These are phyloP conservation scores for Hyphopichia khmerensis DNA, from an alignment of 1,139 yeast species.

Conservation along the genomic window DNA sequence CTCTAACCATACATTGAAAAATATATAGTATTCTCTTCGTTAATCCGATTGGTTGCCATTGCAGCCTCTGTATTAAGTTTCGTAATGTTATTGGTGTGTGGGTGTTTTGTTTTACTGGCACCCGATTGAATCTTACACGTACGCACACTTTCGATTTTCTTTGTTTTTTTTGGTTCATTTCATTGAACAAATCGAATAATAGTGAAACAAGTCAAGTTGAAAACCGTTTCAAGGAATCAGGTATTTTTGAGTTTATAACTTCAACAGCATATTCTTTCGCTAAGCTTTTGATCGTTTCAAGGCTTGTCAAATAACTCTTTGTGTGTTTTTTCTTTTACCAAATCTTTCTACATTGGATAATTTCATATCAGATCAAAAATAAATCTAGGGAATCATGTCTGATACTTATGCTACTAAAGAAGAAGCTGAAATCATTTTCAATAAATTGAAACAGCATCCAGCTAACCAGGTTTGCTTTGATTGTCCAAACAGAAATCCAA, in stretches of 20 bases:
- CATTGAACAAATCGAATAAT: neutral
- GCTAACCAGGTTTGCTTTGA: constrained; percentile 83
- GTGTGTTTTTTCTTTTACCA: too few relatives aligned
- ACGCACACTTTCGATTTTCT: neutral
- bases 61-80: too few relatives aligned
- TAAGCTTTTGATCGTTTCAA: neutral
- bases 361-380: neutral
- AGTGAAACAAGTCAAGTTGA: neutral
- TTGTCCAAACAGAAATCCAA: constrained; percentile 50
- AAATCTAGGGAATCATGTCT: constrained; percentile 25
- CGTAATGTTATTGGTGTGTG: neutral
- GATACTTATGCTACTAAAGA: constrained; percentile 61
- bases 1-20: too few relatives aligned
- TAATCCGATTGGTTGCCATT: neutral
- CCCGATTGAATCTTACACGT: neutral
- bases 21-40: neutral
- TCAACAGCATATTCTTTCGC: neutral
- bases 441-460: constrained; percentile 57
- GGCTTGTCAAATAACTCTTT: too few relatives aligned
- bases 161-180: neutral
- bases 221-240: too few relatives aligned
- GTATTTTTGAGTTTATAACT: too few relatives aligned
- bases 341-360: too few relatives aligned
- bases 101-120: neutral
- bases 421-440: constrained; percentile 60